These are phyloP conservation scores for Alnus glutinosa DNA, from an alignment of 306 rosid species.

Conservation along the genomic window DNA sequence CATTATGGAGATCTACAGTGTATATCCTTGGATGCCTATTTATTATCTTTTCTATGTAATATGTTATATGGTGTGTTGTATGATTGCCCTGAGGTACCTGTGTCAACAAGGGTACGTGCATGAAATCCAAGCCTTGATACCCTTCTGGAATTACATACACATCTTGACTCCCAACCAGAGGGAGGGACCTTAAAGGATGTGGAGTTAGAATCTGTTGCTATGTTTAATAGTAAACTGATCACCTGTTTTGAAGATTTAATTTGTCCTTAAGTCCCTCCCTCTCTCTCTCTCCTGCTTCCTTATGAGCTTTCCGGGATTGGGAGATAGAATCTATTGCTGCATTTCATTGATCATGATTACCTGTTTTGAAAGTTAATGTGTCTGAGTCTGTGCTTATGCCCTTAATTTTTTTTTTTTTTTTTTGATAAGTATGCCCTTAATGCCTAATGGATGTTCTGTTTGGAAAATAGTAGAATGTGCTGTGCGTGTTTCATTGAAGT, in stretches of 20 bases:
- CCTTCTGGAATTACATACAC: not conserved
- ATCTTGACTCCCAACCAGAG: not conserved
- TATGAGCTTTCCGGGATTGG: too few species aligned
- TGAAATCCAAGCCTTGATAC: not conserved
- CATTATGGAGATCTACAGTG: not conserved
- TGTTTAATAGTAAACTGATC: not conserved
- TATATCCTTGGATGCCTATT: not conserved
- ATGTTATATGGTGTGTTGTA: not conserved
- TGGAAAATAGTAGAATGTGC: not conserved
- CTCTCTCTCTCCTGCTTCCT: too few species aligned
- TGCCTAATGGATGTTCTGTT: not conserved
- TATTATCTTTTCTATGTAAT: not conserved
- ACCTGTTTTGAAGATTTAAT: too few species aligned
- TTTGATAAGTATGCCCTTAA: not conserved
- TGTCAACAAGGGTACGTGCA: too few species aligned
- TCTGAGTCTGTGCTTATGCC: not conserved
- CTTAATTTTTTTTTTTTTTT: not conserved
- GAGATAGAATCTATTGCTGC: not conserved
- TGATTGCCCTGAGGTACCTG: not conserved
- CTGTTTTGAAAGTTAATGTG: not conserved
- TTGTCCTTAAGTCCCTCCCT: too few species aligned
- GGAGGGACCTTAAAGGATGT: not conserved
- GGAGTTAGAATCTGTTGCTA: not conserved
- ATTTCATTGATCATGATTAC: not conserved
- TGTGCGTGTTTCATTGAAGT: not conserved